These are phyloP conservation scores for Malus sylvestris DNA, from an alignment of 306 rosid genomes.

Conservation along the genomic window DNA sequence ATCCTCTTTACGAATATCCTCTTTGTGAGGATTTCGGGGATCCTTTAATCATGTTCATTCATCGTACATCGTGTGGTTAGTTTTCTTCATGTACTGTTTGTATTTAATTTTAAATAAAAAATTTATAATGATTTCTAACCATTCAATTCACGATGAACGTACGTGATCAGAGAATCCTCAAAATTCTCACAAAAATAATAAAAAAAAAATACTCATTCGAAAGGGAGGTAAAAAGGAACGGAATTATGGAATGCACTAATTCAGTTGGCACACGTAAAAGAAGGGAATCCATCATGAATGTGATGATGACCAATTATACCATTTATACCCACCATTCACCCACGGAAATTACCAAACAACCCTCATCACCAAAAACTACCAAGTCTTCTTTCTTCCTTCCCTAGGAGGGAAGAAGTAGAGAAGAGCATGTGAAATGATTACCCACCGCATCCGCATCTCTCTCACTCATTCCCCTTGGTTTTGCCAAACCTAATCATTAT, in stretches of 20 bases:
- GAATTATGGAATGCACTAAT: conserved; percentile 2
- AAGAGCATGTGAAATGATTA: conserved; percentile 46
- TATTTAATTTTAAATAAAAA: no score
- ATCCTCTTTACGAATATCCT: no score
- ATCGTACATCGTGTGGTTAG: no score
- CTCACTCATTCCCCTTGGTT: conserved; percentile 20
- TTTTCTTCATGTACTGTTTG: no score
- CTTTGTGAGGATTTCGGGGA: fast-evolving
- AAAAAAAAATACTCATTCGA: not conserved
- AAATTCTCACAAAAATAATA: fast-evolving
- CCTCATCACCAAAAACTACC: conserved; percentile 8
- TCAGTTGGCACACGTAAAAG: conserved; percentile 39
- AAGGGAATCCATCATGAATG: conserved; percentile 39
- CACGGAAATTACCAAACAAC: not conserved
- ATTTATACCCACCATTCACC: conserved; percentile 12
- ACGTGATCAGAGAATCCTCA: fast-evolving
- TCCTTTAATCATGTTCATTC: fast-evolving
- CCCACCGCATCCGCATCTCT: conserved; percentile 35
- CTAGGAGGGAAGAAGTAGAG: not conserved
- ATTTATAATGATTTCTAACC: no score
- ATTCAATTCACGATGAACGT: fast-evolving
- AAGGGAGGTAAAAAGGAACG: not conserved
- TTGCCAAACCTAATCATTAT: conserved; percentile 52
- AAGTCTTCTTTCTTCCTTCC: conserved; percentile 1
- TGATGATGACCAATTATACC: conserved; percentile 19